Evolutionary conservation across 2,329 filamentous ascomycete genomes (phyloP), one percentile per base, ranked within the genome.

Genomic region (Penicillium freii): DNA sequence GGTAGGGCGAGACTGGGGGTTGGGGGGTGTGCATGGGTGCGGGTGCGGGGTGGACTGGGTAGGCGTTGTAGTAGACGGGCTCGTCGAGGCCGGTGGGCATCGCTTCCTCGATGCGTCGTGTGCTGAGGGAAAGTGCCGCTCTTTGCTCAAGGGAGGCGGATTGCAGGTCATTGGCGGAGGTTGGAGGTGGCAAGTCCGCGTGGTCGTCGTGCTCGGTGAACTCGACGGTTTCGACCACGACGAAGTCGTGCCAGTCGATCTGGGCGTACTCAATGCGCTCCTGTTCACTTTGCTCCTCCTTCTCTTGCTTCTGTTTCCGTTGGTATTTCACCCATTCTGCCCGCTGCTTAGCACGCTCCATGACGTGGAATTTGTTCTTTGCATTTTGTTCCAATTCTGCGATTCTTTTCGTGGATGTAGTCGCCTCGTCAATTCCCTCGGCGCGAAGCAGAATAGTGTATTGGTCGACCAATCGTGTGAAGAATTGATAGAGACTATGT

Each of bases 241-340:
- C 88, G 68, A 99, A 99, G 72, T 97, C 93, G 70, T 96, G 91
- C 94, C 94, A 99, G 75, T 99, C 94, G 62, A 99, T 94, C 67
- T 94, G 89, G 1, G 89, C 89, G 74, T 94, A 89, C 52, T 83
- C 82, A 49, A 87, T 78, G 68, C 87, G 87, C 73, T 96, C 90
- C 69, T 91, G 86, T 70, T 95, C 90, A 40, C 88, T 89, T 62
- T 92, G 87, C 69, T 95, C 91, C 69, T 96, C 92, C 71, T 92
- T 92, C 80, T 92, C 90, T 66, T 87, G 85, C 73, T 92, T 93
- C 77, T 97, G 90, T 54, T 87, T 80, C 65, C 94, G 90, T 69
- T 94, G 89, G 70, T 86, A 90, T 73, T 91, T 92, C 62, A 88
- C 82, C 82, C 92, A 97, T 66, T 95, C 91, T 6, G 93, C 90